Evolutionary conservation across 2,329 filamentous ascomycete species (phyloP), one percentile per base, ranked within the genome.

Genomic region (Arachnomyces sp.): DNA sequence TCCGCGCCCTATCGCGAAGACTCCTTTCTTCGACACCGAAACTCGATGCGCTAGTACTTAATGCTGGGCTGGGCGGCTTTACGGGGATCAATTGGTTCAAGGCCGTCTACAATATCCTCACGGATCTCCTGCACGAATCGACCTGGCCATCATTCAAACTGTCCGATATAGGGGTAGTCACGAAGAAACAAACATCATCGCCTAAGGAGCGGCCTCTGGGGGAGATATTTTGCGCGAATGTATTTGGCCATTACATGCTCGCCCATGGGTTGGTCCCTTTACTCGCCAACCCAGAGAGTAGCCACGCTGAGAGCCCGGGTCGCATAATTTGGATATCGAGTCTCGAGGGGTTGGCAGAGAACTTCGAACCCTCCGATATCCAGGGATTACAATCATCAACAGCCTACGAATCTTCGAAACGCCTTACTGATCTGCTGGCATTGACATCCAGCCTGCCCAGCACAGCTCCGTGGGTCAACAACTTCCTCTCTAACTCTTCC

Each of bases 191-290:
- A 56, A 66, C 74, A 11, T 56, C 61, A 7, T 39, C 39, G 6
- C 42, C 47, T 3, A 52, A 65, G 12, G 75, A 80, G 43, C 80
- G 82, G 1, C 66, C 69, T 4, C 67, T 98, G 1, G 89, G 87
- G 3, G 74, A 86, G 50, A 79, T 95, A 13, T 98, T 96, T 60
- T 84, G 82, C 59, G 83, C 90, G 36, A 96, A 96, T 57, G 75
- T 95, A 21, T 96, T 98, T 57, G 92, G 92, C 0, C 92, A 98
- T 66, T 96, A 98, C 60, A 67, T 95, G 55, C 78, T 98, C 16
- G 78, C 78, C 12, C 89, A 95, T 60, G 79, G 82, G 55, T 73
- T 96, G 8, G 74, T 84, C 50, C 83, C 86, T 0, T 69, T 95
- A 8, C 73, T 98, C 51, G 66, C 69, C 52, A n/a, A n/a, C n/a